A percentile compares a stretch with the other conserved stretches of the same genome.
Conservation (phyloP, 768 basidiomycete species). For the Hydnomerulius pinastri region DNA sequence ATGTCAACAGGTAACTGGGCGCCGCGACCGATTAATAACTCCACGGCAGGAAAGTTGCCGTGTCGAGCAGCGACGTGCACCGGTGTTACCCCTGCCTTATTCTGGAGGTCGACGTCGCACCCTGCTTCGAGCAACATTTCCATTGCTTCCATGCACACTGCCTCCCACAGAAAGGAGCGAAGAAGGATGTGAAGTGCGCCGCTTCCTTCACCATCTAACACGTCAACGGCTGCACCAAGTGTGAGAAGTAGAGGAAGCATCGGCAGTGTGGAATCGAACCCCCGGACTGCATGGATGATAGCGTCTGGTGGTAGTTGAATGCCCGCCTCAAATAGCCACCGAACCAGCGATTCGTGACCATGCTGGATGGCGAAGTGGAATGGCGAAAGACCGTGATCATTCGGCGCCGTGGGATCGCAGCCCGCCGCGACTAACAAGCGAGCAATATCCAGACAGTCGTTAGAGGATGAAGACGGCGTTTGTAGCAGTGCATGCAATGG, state of each 20-base stretch:
- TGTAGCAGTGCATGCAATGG: not conserved
- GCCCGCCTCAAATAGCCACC: not conserved
- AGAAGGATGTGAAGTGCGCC: not conserved
- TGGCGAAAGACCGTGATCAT: not conserved
- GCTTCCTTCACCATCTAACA: not conserved
- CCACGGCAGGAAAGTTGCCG: not conserved
- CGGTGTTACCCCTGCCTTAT: not conserved
- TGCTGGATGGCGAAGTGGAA: not conserved
- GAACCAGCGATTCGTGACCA: not conserved
- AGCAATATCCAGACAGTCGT: not conserved
- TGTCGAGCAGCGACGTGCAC: not conserved
- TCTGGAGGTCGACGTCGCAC: not conserved
- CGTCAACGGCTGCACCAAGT: not conserved
- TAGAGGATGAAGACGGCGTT: not conserved
- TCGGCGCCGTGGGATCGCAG: not conserved
- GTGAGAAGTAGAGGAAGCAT: not conserved
- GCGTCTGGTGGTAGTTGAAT: not conserved
- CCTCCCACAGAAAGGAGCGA: not conserved
- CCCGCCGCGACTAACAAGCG: slow-evolving; percentile 1
- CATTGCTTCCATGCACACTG: not conserved
- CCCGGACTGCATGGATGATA: not conserved
- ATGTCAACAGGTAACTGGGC: not conserved
- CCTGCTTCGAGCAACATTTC: not conserved
- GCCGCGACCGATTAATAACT: not conserved
- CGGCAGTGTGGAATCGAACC: not conserved